Conservation (phyloP, 306 rosid genomes). For the Cucumis melo region DNA sequence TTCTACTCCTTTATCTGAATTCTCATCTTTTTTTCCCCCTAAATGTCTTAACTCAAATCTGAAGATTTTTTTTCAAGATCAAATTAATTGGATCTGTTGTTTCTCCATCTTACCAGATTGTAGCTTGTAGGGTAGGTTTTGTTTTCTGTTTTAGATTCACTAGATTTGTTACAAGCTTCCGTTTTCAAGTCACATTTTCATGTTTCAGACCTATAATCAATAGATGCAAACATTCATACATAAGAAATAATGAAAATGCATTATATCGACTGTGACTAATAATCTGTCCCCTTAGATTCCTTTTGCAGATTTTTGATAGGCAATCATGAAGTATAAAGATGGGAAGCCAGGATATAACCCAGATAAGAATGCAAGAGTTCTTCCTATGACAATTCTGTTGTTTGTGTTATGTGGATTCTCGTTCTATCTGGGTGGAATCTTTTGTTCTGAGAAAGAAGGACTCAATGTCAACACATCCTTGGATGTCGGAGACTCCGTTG, state of each 20-base stretch:
- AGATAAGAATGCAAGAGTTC: constrained; percentile 36
- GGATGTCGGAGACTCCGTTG: constrained; percentile 19
- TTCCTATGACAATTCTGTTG: constrained; percentile 35
- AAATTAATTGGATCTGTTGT: neutral
- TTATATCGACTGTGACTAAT: neutral
- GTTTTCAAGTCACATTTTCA: neutral
- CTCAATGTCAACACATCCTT: constrained; percentile 15
- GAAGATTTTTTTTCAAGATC: neutral
- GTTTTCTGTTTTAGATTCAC: neutral
- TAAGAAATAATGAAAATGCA: neutral
- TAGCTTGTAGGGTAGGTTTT: neutral
- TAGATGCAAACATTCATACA: neutral
- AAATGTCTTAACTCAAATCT: neutral
- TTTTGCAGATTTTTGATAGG: constrained; percentile 33
- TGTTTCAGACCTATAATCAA: neutral
- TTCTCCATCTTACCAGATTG: neutral
- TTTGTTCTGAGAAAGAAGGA: constrained; percentile 34
- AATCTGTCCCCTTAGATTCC: neutral
- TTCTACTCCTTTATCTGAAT: neutral
- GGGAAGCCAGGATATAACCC: constrained; percentile 49
- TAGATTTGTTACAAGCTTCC: neutral
- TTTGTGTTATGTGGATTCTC: constrained; percentile 59
- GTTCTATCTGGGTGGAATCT: constrained; percentile 82
- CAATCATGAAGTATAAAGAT: constrained; percentile 80
- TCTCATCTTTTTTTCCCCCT: neutral